Evolutionary conservation across 1,139 yeast species (phyloP), one percentile per base, ranked within the genome.

Genomic region (Taiozyma onychis): DNA sequence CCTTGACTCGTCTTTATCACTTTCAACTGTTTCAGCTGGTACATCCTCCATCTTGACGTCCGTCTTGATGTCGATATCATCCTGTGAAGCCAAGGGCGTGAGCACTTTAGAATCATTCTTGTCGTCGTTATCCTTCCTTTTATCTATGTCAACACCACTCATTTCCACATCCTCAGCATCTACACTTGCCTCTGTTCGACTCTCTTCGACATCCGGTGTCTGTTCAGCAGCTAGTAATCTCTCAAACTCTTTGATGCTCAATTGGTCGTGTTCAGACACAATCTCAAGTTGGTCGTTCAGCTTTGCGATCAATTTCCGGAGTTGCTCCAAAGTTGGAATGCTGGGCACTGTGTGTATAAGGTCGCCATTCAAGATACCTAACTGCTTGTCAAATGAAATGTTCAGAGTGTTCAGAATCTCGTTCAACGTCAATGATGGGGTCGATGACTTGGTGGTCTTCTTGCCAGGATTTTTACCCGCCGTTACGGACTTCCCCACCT

Each of bases 341-440:
- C 66, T 70, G 3, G 88, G 86, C 1, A 77, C 65, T 27, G 69
- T 68, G 35, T 77, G 68, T 1, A 78, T 71, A 1, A 76, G 68
- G 28, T 80, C 83, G 0, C 91, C 90, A 55, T 76, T 83, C 35
- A 85, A 66, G 48, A 79, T 64, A 1, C 90, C 89, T 16, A 76
- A 71, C 39, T 80, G 78, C 8, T 78, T 70, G 59, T 83, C 88
- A 60, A 80, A 84, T 1, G 77, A 70, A 52, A 84, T 67, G 48
- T 75, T 72, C 43, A 83, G 67, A 57, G 79, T 80, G 47, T 70
- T 69, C 47, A 84, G 69, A 24, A 85, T 76, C 53, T 77, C 78
- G 46, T 76, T 76, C 48, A 84, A 65, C 2, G 82, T 68, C 18
- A 59, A 51, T 1, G 69, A 62, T 6, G 72, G 69, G 2, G 66